phyloP scores from a whole-genome alignment of 805 yeast genomes.

The Pichia thaimueangensis region DNA sequence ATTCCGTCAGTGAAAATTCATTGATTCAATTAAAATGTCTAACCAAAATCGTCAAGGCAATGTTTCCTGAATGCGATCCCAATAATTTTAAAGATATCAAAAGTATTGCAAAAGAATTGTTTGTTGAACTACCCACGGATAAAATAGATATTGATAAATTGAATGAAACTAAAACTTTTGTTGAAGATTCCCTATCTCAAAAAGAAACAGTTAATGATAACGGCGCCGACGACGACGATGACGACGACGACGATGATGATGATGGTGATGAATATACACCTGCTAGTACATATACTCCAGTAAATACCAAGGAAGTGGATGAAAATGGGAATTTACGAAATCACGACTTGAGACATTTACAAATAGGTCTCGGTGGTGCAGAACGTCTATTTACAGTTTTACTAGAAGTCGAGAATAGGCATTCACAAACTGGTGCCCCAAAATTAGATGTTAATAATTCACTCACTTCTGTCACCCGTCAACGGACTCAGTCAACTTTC shows the following conservation, averaged over 20 bases:
- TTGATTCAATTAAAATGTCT: constrained; percentile 32
- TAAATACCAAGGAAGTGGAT: neutral
- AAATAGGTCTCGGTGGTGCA: constrained; percentile 13
- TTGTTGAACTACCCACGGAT: constrained; percentile 18
- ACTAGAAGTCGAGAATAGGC: constrained; percentile 13
- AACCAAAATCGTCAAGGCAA: constrained; percentile 25
- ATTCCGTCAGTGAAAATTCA: constrained; percentile 29
- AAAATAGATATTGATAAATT: neutral
- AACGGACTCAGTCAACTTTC: neutral
- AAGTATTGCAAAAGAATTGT: constrained; percentile 22
- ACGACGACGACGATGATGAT: neutral
- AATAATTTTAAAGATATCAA: constrained; percentile 31
- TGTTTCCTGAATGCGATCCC: constrained; percentile 33
- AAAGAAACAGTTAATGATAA: neutral
- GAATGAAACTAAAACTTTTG: neutral
- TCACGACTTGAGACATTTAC: constrained; percentile 3
- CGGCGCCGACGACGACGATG: neutral
- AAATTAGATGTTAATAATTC: neutral
- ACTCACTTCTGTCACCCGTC: neutral
- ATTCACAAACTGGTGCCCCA: constrained; percentile 5
- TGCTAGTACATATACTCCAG: neutral
- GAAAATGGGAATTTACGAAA: constrained; percentile 4
- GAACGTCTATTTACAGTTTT: constrained; percentile 14
- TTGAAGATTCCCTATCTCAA: neutral
- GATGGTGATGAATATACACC: neutral